Conservation (phyloP, 2,329 filamentous ascomycete genomes). For the Claviceps monticola region DNA sequence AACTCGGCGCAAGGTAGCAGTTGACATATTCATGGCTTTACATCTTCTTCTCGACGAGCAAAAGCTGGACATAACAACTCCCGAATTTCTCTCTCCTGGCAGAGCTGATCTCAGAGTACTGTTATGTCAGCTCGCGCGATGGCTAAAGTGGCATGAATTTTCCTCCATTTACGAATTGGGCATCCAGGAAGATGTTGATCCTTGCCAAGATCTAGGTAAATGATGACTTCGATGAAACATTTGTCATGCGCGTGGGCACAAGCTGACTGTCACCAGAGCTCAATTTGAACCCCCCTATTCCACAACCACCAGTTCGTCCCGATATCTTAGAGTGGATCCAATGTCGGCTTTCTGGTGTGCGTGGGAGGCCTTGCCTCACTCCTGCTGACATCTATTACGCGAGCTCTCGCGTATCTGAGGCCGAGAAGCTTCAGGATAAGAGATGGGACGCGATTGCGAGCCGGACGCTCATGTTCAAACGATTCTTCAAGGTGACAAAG, state of each 20-base stretch:
- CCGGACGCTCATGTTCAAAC: conserved; percentile 55
- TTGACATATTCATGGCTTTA: conserved; percentile 59
- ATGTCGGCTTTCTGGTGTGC: conserved; percentile 26
- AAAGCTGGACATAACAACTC: conserved; percentile 55
- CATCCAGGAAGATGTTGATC: conserved; percentile 33
- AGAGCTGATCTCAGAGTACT: conserved; percentile 50
- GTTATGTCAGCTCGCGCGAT: conserved; percentile 65
- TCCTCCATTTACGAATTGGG: conserved; percentile 36
- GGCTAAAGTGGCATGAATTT: conserved; percentile 58
- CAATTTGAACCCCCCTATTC: conserved; percentile 17
- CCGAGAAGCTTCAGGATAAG: conserved; percentile 21
- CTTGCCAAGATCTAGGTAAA: conserved; percentile 25
- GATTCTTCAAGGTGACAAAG: conserved; percentile 47
- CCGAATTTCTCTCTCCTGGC: conserved; percentile 29
- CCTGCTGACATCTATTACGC: conserved; percentile 31
- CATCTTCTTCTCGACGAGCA: conserved; percentile 84
- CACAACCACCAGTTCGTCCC: conserved; percentile 20
- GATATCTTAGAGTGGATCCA: conserved; percentile 42
- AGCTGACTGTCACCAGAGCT: conserved; percentile 15
- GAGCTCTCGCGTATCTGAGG: conserved; percentile 20
- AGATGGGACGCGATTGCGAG: conserved; percentile 41
- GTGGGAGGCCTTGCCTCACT: conserved; percentile 25
- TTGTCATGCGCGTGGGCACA: neutral
- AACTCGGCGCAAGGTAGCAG: conserved; percentile 43
- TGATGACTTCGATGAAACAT: conserved; percentile 1